Conservation (phyloP, 2,329 filamentous ascomycete species). For the Immersiporthe knoxdaviesiana region DNA sequence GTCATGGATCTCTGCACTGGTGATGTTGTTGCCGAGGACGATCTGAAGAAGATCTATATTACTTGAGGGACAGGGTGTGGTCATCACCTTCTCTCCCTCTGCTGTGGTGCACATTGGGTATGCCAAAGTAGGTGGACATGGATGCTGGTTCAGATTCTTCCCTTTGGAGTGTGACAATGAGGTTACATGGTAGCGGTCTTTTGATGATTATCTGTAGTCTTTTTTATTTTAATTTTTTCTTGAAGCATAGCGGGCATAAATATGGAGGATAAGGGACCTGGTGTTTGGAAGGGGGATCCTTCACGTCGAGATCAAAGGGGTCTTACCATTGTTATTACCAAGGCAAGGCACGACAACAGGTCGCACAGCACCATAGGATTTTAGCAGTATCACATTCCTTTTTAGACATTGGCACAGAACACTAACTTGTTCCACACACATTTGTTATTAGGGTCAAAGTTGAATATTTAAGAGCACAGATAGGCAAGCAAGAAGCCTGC, state of each 20-base stretch:
- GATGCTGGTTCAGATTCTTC: background rate
- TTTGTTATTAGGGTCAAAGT: background rate
- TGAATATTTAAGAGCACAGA: background rate
- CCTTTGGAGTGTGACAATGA: background rate
- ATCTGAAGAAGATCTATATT: conserved; percentile 88
- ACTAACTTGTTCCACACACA: too few relatives aligned
- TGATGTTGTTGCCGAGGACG: conserved; percentile 62
- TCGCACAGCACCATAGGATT: background rate
- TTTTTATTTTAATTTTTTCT: background rate
- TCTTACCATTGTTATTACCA: background rate
- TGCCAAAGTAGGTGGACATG: background rate
- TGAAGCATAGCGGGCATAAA: conserved; percentile 25
- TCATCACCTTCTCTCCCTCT: background rate
- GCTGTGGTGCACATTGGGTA: background rate
- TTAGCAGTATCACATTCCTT: background rate
- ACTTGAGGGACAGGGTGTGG: conserved; percentile 53
- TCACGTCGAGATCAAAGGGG: background rate
- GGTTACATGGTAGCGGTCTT: background rate
- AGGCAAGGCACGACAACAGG: background rate
- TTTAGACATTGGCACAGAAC: background rate
- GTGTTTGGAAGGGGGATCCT: conserved; percentile 3
- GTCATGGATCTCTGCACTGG: conserved; percentile 81
- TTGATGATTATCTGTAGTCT: background rate
- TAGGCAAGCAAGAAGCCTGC: background rate
- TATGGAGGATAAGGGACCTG: conserved; percentile 3